Evolutionary conservation across 1,284 basidiomycete genomes (phyloP), one percentile per base, ranked within the genome.

Genomic region (Malassezia japonica): DNA sequence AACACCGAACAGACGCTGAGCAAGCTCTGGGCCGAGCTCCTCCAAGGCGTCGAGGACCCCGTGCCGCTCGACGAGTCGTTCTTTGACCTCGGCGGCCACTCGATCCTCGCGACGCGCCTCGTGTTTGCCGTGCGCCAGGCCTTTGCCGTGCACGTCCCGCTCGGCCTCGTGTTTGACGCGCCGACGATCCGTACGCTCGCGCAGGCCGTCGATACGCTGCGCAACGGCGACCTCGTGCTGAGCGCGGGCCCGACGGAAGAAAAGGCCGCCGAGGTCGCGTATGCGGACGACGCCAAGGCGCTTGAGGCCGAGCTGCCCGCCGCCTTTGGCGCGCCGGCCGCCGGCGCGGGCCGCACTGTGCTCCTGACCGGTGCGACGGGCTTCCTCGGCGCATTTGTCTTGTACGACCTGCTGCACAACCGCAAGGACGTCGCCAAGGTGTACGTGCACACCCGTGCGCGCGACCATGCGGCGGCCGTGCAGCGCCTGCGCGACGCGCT

Each of bases 31-130:
- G 74, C 82, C 4, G 78, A 74, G 46, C 81, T 98, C 34, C 80
- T 99, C 9, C 88, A 90, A 6, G 85, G 83, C 48, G 79, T 86
- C 3, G 83, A 88, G 0, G 76, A 80, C 8, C 80, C 83, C 1
- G 83, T 98, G 40, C 85, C 87, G 10, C 74, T 86, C 9, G 86
- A 96, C 72, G 94, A 98, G 70, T 88, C 82, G 74, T 99, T 99
- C 81, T 98, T 96, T 76, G 94, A 99, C 74, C 80, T 98, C 25
- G 94, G 94, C 32, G 94, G 94, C 2, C 94, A 99, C 76, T 98
- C 94, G 12, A 96, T 99, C 67, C 81, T 98, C 21, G 94, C 92
- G 0, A 99, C 92, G 3, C 83, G 92, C 25, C 81, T 98, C 56
- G 88, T 98, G 61, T 98, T 99, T 71, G 89, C 95, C 75, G 84